These are phyloP conservation scores for Annulohypoxylon bovei DNA, from an alignment of 495 filamentous ascomycete genomes.

Conservation along the genomic window DNA sequence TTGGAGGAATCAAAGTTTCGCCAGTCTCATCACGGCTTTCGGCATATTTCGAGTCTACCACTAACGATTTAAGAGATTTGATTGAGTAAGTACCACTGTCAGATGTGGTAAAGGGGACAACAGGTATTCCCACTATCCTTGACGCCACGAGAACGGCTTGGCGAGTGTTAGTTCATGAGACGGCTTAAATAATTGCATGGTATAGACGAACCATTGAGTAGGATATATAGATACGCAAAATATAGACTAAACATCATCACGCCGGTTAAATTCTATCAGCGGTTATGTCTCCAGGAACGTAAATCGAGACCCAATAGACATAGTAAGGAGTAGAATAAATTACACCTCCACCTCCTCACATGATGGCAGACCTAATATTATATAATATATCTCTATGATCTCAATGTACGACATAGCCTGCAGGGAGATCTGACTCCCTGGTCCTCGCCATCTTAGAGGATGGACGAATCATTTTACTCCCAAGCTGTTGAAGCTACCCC, in stretches of 20 bases:
- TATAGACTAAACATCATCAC: slow-evolving; percentile 8
- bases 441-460: slow-evolving; percentile 11
- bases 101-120: slow-evolving; percentile 48
- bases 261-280: neutral
- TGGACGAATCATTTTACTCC: slow-evolving; percentile 31
- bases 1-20: slow-evolving; percentile 61
- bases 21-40: slow-evolving; percentile 50
- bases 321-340: neutral
- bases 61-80: slow-evolving; percentile 47
- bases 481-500: slow-evolving; percentile 9
- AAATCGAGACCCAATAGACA: neutral
- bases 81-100: slow-evolving; percentile 45
- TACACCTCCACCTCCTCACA: neutral
- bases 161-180: slow-evolving; percentile 5
- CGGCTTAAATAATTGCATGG: neutral
- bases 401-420: slow-evolving; percentile 3
- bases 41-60: slow-evolving; percentile 55
- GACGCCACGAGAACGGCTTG: slow-evolving; percentile 27
- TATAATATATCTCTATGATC: slow-evolving; percentile 5
- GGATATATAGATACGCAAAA: slow-evolving; percentile 16
- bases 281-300: neutral
- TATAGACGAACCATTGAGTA: slow-evolving; percentile 29
- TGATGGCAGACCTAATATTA: slow-evolving; percentile 8
- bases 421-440: slow-evolving; percentile 6
- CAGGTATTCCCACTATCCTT: slow-evolving; percentile 49